Evolutionary conservation across 768 basidiomycete genomes (phyloP), one percentile per base, ranked within the genome.

Genomic region (Mycena crocata): DNA sequence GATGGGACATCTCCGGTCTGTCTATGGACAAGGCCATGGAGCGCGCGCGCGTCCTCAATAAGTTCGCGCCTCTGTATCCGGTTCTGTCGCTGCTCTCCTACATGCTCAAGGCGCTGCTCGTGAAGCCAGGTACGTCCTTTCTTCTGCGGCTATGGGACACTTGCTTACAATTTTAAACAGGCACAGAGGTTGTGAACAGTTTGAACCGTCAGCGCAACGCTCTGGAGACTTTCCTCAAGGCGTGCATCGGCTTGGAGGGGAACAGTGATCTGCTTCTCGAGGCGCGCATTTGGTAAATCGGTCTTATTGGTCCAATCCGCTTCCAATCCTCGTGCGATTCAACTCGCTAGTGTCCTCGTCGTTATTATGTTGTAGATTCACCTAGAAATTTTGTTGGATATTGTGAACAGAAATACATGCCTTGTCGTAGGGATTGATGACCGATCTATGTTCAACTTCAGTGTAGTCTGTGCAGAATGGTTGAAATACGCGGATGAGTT

Each of bases 61-160:
- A 94, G 35, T 98, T 94, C 82, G 82, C 89, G 64, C 91, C 93
- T 0, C 83, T 98, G n/a, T 94, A 99, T 86, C 87, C 93, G 3
- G 93, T 98, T 60, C 84, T 99, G 57, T 97, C 95, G 40, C 87
- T 98, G 65, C 86, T 98, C 57, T 93, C 91, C 32, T 98, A 96
- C 87, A 97, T 98, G 95, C 90, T 97, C 81, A 98, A 97, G 85
- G 95, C 95, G 0, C 95, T 95, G 21, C 88, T 96, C 74, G 95
- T 96, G 81, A 96, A 96, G 84, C 93, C 93, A 71, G 57, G 57
- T 48, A 58, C 46, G 5, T 23, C 34, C 5, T n/a, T 55, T 15
- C 24, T 15, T 9, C 34, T 12, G 12, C 24, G n/a, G n/a, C n/a
- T n/a, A 9, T 14, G 3, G 13, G 35, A 17, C 23, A 12, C 31